Base-by-base conservation (phyloP, 768 basidiomycete genomes). In the Lactarius vividus region DNA sequence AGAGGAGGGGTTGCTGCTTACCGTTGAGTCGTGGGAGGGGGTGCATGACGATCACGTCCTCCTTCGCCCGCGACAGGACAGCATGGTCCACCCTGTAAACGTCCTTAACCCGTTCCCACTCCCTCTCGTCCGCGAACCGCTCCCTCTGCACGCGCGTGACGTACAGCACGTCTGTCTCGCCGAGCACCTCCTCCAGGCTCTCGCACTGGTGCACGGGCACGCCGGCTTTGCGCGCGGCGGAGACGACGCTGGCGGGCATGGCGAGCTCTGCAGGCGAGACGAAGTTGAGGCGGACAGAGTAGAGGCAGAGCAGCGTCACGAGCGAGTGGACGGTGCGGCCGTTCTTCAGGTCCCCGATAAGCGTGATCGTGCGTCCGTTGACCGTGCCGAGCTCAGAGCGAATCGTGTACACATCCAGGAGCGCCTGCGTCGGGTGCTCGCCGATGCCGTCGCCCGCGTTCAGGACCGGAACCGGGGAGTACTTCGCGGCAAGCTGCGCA, bases 1-100 rank as follows among this genome's bases (percentile, higher is more conserved):
- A 62, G 39, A 65, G 15, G n/a, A n/a, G n/a, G n/a, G 0, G 35
- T 11, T 37, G 9, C 4, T 2, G 74, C 85, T 69, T 69, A 88
- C 92, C 92, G 66, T 92, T 94, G 59, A 96, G 87, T 72, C 97
- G 79, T 16, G 97, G 97, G 26, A 99, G 81, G n/a, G 97, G 97
- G 77, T 99, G 97, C 95, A 99, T 96, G 70, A 98, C 94, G 65
- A 98, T 98, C 88, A 97, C 94, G 61, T 95, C 92, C 69, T 93
- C 90, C 80, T 98, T 98, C 11, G 97, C 96, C 52, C 91, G 83
- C 6, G 94, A 87, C 31, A 99, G 82, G 37, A 98, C 86, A 13
- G 96, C 92, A 73, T 98, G 97, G 77, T 98, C 94, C 62, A 99
- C 86, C 39, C 94, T 82, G 75, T 96, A 98, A 18, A 88, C 85